Percentiles rank a stretch among this genome's conserved stretches.
Evolutionary conservation across 495 filamentous ascomycete genomes (phyloP).

Genomic region (Xylaria castorea): DNA sequence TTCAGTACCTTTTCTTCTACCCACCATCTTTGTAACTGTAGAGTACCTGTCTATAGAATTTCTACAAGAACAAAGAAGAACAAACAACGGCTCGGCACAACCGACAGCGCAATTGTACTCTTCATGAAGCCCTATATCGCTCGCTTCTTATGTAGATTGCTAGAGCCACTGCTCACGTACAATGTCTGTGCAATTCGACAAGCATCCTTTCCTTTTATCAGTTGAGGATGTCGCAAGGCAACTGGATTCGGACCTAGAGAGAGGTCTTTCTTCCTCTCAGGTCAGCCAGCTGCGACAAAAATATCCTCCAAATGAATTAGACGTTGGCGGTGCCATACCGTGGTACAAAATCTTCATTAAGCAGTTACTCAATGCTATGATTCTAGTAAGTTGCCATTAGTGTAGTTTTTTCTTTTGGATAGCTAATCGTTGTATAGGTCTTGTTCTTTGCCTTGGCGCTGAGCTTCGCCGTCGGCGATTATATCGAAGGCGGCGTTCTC

Average conservation of each 20-base stretch:
- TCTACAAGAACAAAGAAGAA: background rate
- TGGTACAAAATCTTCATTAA: constrained; percentile 72
- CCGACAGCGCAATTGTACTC: constrained; percentile 4
- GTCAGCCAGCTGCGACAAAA: constrained; percentile 56
- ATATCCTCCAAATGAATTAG: constrained; percentile 68
- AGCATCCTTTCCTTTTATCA: constrained; percentile 60
- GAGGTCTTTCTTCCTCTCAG: constrained; percentile 59
- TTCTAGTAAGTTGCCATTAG: constrained; percentile 54
- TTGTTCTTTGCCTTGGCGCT: constrained; percentile 84
- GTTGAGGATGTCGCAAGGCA: constrained; percentile 58
- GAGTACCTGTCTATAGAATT: background rate
- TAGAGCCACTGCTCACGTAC: constrained; percentile 17
- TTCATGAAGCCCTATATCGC: constrained; percentile 5
- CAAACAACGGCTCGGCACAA: background rate
- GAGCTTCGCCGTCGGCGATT: constrained; percentile 80
- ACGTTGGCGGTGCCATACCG: constrained; percentile 63
- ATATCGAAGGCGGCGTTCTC: constrained; percentile 83
- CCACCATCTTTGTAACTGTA: background rate
- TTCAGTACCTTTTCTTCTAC: background rate
- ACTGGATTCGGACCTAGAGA: constrained; percentile 63
- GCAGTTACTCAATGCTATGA: constrained; percentile 73
- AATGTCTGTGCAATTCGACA: constrained; percentile 53
- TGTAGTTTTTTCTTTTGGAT: background rate
- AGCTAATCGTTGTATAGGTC: constrained; percentile 57
- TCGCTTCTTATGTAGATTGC: background rate